Percentiles rank a stretch among this genome's conserved stretches.
Conservation (phyloP, 306 rosid genomes). For the Hippophae gyantsensis region DNA sequence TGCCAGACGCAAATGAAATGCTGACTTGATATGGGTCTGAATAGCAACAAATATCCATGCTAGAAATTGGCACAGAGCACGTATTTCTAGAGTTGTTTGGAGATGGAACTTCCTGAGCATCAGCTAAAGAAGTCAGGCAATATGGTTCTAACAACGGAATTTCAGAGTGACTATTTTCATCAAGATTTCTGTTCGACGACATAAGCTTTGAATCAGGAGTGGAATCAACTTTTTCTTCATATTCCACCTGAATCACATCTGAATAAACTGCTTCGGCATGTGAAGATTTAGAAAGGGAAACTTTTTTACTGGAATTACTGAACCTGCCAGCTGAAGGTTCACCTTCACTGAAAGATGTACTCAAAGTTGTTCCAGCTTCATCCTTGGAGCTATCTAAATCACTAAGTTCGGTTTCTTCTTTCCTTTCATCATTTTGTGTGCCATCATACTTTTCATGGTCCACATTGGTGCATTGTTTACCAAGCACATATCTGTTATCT, state of each 20-base stretch:
- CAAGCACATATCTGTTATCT: constrained; percentile 13
- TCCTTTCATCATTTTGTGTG: constrained; percentile 16
- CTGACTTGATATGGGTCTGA: constrained; percentile 26
- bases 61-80: constrained; percentile 10
- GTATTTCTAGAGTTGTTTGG: constrained; percentile 11
- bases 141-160: constrained; percentile 22
- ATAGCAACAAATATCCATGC: constrained; percentile 22
- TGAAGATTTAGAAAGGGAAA: constrained; percentile 21
- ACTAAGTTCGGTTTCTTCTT: constrained; percentile 30
- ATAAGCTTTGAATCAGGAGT: constrained; percentile 20
- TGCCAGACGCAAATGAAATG: constrained; percentile 19
- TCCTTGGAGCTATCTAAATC: constrained; percentile 21
- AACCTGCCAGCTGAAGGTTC: constrained; percentile 18
- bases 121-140: constrained; percentile 23
- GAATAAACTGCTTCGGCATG: constrained; percentile 22
- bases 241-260: constrained; percentile 21
- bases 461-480: constrained; percentile 23
- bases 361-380: constrained; percentile 22
- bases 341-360: constrained; percentile 27
- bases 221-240: constrained; percentile 30
- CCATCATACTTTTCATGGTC: constrained; percentile 26
- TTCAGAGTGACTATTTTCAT: constrained; percentile 22
- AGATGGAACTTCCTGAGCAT: constrained; percentile 17
- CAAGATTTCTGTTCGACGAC: constrained; percentile 15
- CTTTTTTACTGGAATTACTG: constrained; percentile 18